phyloP scores from a whole-genome alignment of 805 yeast genomes.

The Teunomyces aglyptinius region DNA sequence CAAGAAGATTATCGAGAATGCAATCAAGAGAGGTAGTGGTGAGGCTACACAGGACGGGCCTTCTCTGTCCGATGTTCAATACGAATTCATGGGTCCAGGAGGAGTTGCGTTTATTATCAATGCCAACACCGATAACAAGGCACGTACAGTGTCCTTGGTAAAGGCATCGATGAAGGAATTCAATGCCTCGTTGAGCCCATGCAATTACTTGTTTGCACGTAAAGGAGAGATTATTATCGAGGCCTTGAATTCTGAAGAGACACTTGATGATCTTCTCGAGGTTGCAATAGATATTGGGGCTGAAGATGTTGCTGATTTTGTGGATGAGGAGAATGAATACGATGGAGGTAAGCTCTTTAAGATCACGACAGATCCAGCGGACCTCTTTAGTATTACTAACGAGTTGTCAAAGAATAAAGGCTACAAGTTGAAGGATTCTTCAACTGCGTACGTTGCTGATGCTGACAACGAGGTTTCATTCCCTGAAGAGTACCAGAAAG shows the following conservation, averaged over 20 bases:
- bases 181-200: constrained; percentile 72
- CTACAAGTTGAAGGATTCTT: constrained; percentile 66
- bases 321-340: constrained; percentile 42
- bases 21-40: constrained; percentile 82
- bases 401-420: constrained; percentile 45
- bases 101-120: constrained; percentile 86
- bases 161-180: constrained; percentile 71
- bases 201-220: constrained; percentile 71
- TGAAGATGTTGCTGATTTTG: constrained; percentile 67
- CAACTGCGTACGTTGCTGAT: constrained; percentile 65
- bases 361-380: constrained; percentile 62
- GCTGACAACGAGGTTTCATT: constrained; percentile 58
- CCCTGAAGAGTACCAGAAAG: constrained; percentile 49
- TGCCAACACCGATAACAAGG: constrained; percentile 85
- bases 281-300: constrained; percentile 74
- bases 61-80: constrained; percentile 49
- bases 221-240: constrained; percentile 69
- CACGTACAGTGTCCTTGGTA: constrained; percentile 73
- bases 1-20: constrained; percentile 82
- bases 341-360: constrained; percentile 33
- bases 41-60: constrained; percentile 48
- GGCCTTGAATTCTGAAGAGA: constrained; percentile 29
- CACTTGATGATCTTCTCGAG: constrained; percentile 71
- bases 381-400: constrained; percentile 60
- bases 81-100: constrained; percentile 92